phyloP scores from a whole-genome alignment of 305 asterid genomes.

The Fraxinus velutina region DNA sequence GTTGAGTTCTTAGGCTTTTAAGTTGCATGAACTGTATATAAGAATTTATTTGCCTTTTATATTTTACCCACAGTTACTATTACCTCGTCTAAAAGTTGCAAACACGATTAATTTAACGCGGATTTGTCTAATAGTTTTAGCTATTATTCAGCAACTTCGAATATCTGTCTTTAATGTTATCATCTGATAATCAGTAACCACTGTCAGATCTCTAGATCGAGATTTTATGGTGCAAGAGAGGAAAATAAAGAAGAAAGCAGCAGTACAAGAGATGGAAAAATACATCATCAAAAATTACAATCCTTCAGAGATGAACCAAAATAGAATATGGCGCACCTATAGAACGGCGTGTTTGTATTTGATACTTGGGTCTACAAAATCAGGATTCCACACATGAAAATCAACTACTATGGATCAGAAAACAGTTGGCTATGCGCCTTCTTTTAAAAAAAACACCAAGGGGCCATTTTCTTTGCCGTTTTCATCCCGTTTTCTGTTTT shows the following conservation, averaged over 20 bases:
- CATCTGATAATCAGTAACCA: not conserved
- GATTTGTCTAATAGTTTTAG: too few species aligned
- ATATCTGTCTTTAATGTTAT: too few species aligned
- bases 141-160: too few species aligned
- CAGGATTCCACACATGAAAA: slow-evolving; percentile 34
- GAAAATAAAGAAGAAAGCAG: slow-evolving; percentile 44
- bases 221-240: slow-evolving; percentile 31
- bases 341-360: too few species aligned
- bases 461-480: too few species aligned
- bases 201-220: slow-evolving; percentile 25
- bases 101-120: not conserved
- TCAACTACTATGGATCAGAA: slow-evolving; percentile 27
- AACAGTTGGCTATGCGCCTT: too few species aligned
- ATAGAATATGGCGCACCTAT: too few species aligned
- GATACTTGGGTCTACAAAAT: too few species aligned
- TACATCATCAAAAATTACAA: slow-evolving; percentile 40
- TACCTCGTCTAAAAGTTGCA: not conserved
- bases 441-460: too few species aligned
- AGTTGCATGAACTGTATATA: slow-evolving; percentile 31
- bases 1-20: slow-evolving; percentile 18
- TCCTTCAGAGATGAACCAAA: slow-evolving; percentile 33
- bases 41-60: not conserved
- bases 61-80: not conserved
- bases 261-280: slow-evolving; percentile 36
- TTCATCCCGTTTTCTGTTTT: too few species aligned